These are phyloP conservation scores for Talaromyces amestolkiae DNA, from an alignment of 2,329 filamentous ascomycete species.

Conservation along the genomic window DNA sequence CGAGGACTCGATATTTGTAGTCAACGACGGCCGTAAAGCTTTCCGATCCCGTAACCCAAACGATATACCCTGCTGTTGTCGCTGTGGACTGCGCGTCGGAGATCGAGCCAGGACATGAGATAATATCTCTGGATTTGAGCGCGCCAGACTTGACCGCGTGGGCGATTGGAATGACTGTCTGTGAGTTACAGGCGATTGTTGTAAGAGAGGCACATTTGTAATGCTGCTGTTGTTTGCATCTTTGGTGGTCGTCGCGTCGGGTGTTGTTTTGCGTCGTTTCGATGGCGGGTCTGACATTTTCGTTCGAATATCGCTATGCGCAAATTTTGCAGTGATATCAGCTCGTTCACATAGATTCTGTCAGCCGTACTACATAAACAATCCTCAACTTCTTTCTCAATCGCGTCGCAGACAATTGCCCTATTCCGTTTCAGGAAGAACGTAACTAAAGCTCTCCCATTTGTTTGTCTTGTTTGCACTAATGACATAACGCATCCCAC, in stretches of 20 bases:
- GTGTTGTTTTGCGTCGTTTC: slow-evolving; percentile 64
- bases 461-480: slow-evolving; percentile 41
- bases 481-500: slow-evolving; percentile 33
- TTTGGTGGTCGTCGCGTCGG: slow-evolving; percentile 40
- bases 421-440: slow-evolving; percentile 13
- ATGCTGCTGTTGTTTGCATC: slow-evolving; percentile 13
- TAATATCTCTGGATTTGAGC: slow-evolving; percentile 60
- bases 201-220: slow-evolving; percentile 22
- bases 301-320: not conserved
- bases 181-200: slow-evolving; percentile 30
- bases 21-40: slow-evolving; percentile 37
- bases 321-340: not conserved
- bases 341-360: not conserved
- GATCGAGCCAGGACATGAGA: slow-evolving; percentile 45
- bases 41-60: slow-evolving; percentile 39
- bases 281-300: slow-evolving; percentile 58
- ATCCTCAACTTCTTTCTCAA: not conserved
- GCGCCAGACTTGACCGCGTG: slow-evolving; percentile 62
- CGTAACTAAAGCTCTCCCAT: slow-evolving; percentile 1
- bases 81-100: slow-evolving; percentile 35
- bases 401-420: slow-evolving; percentile 1
- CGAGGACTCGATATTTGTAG: slow-evolving; percentile 19
- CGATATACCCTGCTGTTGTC: slow-evolving; percentile 24
- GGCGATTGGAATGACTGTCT: slow-evolving; percentile 66
- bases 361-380: not conserved